phyloP scores from a whole-genome alignment of 1,284 basidiomycete genomes.

The Earliella scabrosa region DNA sequence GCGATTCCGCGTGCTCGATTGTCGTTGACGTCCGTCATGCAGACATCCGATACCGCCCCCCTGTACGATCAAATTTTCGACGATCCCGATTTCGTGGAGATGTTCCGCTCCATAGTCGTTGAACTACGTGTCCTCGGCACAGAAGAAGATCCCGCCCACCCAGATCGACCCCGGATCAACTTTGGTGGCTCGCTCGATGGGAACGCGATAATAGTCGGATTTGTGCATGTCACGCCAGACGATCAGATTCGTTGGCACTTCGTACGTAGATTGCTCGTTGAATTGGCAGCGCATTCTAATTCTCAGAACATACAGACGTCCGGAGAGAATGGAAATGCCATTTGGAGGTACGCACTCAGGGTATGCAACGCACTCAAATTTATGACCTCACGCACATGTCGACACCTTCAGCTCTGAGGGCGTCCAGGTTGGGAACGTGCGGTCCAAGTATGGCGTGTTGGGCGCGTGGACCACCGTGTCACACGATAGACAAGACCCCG shows the following conservation, averaged over 20 bases:
- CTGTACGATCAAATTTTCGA: slow-evolving; percentile 54
- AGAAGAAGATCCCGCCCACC: slow-evolving; percentile 50
- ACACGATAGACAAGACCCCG: slow-evolving; percentile 53
- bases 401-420: slow-evolving; percentile 56
- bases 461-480: slow-evolving; percentile 73
- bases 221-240: slow-evolving; percentile 59
- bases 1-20: too few relatives aligned
- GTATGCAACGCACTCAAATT: neutral
- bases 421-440: slow-evolving; percentile 63
- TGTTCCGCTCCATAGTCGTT: slow-evolving; percentile 51
- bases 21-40: too few relatives aligned
- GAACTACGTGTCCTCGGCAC: slow-evolving; percentile 47
- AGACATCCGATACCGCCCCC: slow-evolving; percentile 36
- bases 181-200: slow-evolving; percentile 56
- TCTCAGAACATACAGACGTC: too few relatives aligned
- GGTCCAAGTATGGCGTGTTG: slow-evolving; percentile 62
- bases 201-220: slow-evolving; percentile 52
- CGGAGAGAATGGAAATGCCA: slow-evolving; percentile 57
- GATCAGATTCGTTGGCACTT: slow-evolving; percentile 65
- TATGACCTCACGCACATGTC: neutral
- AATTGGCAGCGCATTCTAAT: too few relatives aligned
- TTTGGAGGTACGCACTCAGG: slow-evolving; percentile 64
- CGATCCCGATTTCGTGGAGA: slow-evolving; percentile 52
- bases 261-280: too few relatives aligned
- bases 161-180: slow-evolving; percentile 55